Conservation (phyloP, 345 rosid species). For the Gossypium raimondii region DNA sequence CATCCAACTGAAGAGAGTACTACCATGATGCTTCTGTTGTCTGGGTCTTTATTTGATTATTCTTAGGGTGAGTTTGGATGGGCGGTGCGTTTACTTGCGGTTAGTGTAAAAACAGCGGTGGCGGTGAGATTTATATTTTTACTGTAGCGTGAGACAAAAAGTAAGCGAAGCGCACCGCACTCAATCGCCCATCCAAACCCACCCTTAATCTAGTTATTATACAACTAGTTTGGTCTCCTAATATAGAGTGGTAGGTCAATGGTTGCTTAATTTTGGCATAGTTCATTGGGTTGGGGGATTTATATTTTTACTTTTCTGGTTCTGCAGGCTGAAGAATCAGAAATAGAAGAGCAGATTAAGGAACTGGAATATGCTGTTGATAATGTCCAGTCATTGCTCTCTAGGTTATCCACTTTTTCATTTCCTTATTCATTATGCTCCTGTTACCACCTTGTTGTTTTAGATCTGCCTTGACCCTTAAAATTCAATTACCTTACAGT, state of each 20-base stretch:
- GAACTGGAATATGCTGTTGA: slow-evolving; percentile 55
- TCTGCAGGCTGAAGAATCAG: slow-evolving; percentile 77
- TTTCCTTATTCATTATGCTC: background rate
- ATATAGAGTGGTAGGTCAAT: background rate
- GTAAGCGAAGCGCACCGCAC: no score
- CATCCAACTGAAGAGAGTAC: background rate
- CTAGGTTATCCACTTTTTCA: slow-evolving; percentile 40
- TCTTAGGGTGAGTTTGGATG: background rate
- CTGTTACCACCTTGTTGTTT: background rate
- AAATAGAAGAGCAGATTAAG: slow-evolving; percentile 61
- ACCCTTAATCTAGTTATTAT: background rate
- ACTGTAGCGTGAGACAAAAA: no score
- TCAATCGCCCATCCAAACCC: no score
- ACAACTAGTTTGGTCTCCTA: slow-evolving; percentile 5
- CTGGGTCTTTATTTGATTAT: background rate
- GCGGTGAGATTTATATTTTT: no score
- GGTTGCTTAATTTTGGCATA: background rate
- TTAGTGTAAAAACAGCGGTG: no score
- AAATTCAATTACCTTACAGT: slow-evolving; percentile 34
- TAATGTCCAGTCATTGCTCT: slow-evolving; percentile 40
- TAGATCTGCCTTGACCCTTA: slow-evolving; percentile 11
- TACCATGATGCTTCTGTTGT: slow-evolving; percentile 2
- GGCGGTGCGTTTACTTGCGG: no score
- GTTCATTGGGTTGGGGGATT: slow-evolving; percentile 1
- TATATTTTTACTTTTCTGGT: slow-evolving; percentile 18